Base-by-base conservation (phyloP, 2,329 filamentous ascomycete genomes). In the Coniella lustricola region DNA sequence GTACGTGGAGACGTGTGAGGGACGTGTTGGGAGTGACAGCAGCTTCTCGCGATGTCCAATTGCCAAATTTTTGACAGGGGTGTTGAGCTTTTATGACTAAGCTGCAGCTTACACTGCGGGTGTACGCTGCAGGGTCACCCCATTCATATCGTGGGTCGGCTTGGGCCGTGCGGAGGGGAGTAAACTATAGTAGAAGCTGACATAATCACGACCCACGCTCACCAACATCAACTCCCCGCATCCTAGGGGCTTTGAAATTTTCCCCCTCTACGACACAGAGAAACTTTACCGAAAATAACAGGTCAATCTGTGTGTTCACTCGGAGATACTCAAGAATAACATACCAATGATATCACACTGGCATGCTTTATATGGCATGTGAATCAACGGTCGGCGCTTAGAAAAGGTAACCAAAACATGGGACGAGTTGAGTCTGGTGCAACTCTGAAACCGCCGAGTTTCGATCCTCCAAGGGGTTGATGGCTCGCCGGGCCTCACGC, bases 391-490 rank as follows among this genome's bases (percentile, higher is more conserved):
- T 22, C 45, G 52, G 50, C 48, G 55, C 57, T 61, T 60, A 57
- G 39, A n/a, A n/a, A n/a, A n/a, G n/a, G n/a, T n/a, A 44, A 56
- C 10, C 25, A 5, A 5, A 57, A 57, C 12, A 34, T 40, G 35
- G 42, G 56, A 63, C 63, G 60, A 60, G 60, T 62, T 62, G 59
- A 66, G 58, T 68, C 64, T 71, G 67, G 56, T 58, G 61, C 72
- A 74, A 55, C 49, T 59, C 65, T 75, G 72, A 75, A 75, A 75
- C 72, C 44, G 56, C 54, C 50, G 46, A 58, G 60, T 62, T 64
- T 61, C 47, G 50, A 50, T 53, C 38, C 45, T 44, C 44, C 25
- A 41, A 38, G 31, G 33, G 44, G 34, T 13, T 38, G 20, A n/a
- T n/a, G n/a, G n/a, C n/a, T n/a, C 44, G 42, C 5, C 25, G 25